Percentiles rank a stretch among this genome's conserved stretches.
Conservation (phyloP, 768 basidiomycete species). For the Phanerochaete carnosa region DNA sequence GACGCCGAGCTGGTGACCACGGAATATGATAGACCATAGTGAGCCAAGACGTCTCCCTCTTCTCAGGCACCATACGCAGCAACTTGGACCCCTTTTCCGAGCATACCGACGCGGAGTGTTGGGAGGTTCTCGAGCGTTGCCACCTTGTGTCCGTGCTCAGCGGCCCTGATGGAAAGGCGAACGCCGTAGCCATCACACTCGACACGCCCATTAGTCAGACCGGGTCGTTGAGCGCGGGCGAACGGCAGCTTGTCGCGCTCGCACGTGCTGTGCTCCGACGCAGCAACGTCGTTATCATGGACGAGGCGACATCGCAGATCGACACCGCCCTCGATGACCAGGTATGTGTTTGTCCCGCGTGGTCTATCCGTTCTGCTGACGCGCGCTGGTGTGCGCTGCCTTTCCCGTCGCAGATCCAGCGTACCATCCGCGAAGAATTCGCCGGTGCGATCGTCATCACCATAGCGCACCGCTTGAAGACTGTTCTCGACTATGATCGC, state of each 20-base stretch:
- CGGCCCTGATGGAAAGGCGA: constrained; percentile 14
- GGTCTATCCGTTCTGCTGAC: not conserved
- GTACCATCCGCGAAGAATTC: constrained; percentile 72
- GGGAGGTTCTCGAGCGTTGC: constrained; percentile 63
- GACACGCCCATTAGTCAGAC: constrained; percentile 61
- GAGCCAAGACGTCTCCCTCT: constrained; percentile 72
- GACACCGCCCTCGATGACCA: constrained; percentile 68
- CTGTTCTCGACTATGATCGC: constrained; percentile 73
- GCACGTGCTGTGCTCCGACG: constrained; percentile 65
- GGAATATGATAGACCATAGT: constrained; percentile 53
- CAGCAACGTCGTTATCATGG: constrained; percentile 68
- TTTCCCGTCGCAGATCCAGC: constrained; percentile 50
- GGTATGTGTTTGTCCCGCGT: constrained; percentile 29
- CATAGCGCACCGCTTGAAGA: constrained; percentile 78
- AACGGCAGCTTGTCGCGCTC: constrained; percentile 71
- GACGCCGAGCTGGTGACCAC: not conserved
- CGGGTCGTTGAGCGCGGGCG: constrained; percentile 70
- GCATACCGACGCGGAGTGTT: constrained; percentile 57
- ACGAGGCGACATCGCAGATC: constrained; percentile 78
- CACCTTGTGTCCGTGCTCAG: constrained; percentile 49
- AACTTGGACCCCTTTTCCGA: constrained; percentile 69
- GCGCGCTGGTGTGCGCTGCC: not conserved
- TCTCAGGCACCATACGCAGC: constrained; percentile 67
- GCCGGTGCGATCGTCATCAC: constrained; percentile 71
- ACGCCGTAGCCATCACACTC: constrained; percentile 30